A percentile compares a stretch with the other conserved stretches of the same genome.
phyloP scores from a whole-genome alignment of 106 monocot genomes.

The Dioscorea alata region DNA sequence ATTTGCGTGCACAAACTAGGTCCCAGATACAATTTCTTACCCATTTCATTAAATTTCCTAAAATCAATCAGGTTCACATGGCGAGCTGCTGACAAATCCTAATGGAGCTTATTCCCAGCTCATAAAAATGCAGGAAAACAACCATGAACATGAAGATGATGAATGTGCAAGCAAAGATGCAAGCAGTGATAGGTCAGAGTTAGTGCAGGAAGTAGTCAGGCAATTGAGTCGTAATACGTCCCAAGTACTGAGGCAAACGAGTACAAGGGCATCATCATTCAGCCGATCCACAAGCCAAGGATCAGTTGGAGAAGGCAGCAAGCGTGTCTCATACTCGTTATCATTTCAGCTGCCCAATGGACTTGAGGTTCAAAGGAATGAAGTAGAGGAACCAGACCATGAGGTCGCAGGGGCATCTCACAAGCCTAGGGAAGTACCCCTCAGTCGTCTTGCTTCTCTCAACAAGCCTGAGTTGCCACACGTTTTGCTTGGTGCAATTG shows the following conservation, averaged over 20 bases:
- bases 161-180: background rate
- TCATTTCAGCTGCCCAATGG: no score
- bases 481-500: slow-evolving; percentile 40
- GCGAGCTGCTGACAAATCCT: slow-evolving; percentile 37
- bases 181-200: no score
- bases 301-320: background rate
- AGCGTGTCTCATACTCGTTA: background rate
- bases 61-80: slow-evolving; percentile 44
- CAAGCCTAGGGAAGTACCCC: background rate
- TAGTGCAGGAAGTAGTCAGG: background rate
- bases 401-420: background rate
- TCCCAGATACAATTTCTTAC: no score
- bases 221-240: background rate
- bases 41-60: background rate
- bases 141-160: slow-evolving; percentile 15
- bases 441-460: slow-evolving; percentile 33
- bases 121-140: slow-evolving; percentile 58
- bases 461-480: slow-evolving; percentile 72
- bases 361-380: no score
- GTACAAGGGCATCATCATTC: background rate
- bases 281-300: background rate
- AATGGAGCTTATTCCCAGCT: slow-evolving; percentile 77
- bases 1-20: no score
- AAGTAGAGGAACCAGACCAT: background rate
- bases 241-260: background rate